A percentile compares a stretch with the other conserved stretches of the same genome.
Conservation (phyloP, 2,329 filamentous ascomycete species). For the Phyllosticta ampelicida region DNA sequence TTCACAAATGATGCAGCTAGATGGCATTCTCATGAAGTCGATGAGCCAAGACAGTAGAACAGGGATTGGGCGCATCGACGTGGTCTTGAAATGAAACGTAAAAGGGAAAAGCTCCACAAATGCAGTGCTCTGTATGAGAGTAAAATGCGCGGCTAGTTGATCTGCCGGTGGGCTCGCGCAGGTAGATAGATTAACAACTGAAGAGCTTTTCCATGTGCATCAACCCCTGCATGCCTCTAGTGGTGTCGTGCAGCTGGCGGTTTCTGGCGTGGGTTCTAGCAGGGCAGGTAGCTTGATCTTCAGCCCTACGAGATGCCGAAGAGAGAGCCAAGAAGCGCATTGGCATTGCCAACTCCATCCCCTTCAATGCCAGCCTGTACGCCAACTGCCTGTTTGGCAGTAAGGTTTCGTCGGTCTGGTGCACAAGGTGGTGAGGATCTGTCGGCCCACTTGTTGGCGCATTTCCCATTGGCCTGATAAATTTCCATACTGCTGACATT, state of each 20-base stretch:
- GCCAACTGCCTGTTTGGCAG: no score
- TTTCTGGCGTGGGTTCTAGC: not conserved
- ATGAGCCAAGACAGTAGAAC: conserved; percentile 11
- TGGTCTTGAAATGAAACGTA: conserved; percentile 11
- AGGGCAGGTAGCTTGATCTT: conserved; percentile 7
- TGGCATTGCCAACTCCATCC: conserved; percentile 8
- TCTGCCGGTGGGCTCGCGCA: not conserved
- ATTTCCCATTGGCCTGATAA: no score
- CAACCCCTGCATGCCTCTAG: not conserved
- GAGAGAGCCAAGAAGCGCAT: conserved; percentile 7
- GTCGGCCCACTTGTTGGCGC: no score
- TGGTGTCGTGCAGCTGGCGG: not conserved
- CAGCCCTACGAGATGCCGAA: conserved; percentile 5
- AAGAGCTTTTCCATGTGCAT: not conserved
- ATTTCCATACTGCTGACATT: no score
- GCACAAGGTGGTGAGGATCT: no score
- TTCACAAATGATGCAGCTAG: conserved; percentile 9
- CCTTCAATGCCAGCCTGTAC: no score
- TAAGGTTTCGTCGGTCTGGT: no score
- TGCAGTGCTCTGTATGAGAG: not conserved
- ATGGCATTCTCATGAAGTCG: conserved; percentile 12
- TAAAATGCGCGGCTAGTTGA: not conserved
- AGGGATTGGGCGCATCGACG: conserved; percentile 9
- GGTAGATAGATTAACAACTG: not conserved
- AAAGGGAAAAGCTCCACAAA: conserved; percentile 10